phyloP scores from a whole-genome alignment of 805 yeast genomes.

The Maudiozyma bulderi region DNA sequence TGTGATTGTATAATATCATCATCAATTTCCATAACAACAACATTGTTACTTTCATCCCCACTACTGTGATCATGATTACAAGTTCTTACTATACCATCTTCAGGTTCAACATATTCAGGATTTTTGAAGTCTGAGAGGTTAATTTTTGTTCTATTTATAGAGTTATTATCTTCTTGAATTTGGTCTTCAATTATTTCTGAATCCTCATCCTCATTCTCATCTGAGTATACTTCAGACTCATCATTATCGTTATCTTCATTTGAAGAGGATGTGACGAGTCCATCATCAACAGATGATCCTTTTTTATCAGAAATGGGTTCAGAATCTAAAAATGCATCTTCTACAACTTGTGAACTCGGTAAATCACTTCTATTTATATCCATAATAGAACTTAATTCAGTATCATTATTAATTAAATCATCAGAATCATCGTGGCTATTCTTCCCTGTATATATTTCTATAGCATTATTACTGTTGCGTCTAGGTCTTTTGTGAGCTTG shows the following conservation, averaged over 20 bases:
- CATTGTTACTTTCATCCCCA: not conserved
- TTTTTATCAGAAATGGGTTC: not conserved
- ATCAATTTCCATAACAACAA: conserved; percentile 17
- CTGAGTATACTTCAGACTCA: too few species aligned
- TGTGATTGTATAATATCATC: conserved; percentile 13
- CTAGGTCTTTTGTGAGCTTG: not conserved
- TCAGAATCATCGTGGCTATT: not conserved
- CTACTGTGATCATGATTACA: not conserved
- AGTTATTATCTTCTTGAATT: not conserved
- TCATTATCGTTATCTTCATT: too few species aligned
- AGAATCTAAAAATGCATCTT: not conserved
- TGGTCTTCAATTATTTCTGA: not conserved
- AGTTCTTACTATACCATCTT: not conserved
- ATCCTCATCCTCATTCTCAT: too few species aligned
- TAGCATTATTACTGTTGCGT: too few species aligned
- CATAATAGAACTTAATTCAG: conserved; percentile 1
- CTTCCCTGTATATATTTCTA: too few species aligned
- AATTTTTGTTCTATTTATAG: not conserved
- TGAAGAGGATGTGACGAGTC: not conserved
- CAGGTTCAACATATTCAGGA: not conserved
- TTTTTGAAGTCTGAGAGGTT: not conserved
- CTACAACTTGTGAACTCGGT: conserved; percentile 1
- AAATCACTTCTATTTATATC: not conserved
- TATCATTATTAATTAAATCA: not conserved
- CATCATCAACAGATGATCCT: not conserved